Evolutionary conservation across 192 early-diverging fungal genomes (phyloP).

Genomic region (Backusella westeae): DNA sequence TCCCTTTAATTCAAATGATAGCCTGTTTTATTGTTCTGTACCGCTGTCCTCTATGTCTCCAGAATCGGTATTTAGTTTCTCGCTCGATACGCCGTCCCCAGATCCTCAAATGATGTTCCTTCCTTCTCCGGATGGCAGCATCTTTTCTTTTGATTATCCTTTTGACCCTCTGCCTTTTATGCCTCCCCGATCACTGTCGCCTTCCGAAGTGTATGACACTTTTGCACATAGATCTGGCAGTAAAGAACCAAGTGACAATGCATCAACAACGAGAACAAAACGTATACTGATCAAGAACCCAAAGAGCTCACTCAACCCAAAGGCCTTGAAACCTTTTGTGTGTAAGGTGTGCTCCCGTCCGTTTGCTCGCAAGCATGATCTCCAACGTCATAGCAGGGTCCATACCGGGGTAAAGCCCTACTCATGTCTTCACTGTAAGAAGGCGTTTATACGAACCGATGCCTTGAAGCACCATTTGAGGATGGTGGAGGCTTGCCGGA

Average conservation of each 20-base stretch:
- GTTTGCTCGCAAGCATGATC: conserved; percentile 78
- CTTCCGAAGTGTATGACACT: not conserved
- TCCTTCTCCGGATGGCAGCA: not conserved
- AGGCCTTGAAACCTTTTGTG: conserved; percentile 45
- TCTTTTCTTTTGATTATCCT: not conserved
- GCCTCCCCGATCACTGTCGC: not conserved
- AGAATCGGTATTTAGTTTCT: not conserved
- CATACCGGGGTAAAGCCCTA: conserved; percentile 69
- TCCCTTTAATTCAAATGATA: not conserved
- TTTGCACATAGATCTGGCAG: not conserved
- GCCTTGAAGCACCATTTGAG: conserved; percentile 69
- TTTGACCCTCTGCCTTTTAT: not conserved
- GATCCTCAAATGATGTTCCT: not conserved
- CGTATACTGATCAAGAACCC: too few species aligned
- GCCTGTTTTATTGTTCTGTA: not conserved
- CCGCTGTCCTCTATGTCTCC: not conserved
- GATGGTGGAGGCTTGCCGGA: conserved; percentile 25
- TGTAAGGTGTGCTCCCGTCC: conserved; percentile 60
- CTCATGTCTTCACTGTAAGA: conserved; percentile 61
- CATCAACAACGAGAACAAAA: not conserved
- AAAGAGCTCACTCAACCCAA: not conserved
- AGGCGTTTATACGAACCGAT: conserved; percentile 74
- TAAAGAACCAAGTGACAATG: not conserved
- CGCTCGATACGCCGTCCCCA: not conserved
- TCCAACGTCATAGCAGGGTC: conserved; percentile 65